These are phyloP conservation scores for Scedosporium minutisporum DNA, from an alignment of 2,329 filamentous ascomycete species.

Conservation along the genomic window DNA sequence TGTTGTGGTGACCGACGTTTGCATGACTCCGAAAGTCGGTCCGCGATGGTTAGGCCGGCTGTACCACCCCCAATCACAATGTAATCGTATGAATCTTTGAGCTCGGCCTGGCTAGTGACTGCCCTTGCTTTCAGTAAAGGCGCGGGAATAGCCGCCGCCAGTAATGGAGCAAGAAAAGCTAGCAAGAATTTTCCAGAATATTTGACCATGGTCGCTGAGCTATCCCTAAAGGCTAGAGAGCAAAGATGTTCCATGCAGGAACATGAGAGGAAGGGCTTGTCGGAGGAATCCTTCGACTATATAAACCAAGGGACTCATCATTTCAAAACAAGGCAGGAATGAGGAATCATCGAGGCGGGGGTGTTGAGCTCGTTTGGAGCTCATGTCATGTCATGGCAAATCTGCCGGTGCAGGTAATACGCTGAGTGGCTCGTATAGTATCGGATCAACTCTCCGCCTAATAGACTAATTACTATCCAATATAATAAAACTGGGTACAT, in stretches of 20 bases:
- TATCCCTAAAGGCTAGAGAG: no score
- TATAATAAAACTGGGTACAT: neutral
- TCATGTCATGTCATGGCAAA: neutral
- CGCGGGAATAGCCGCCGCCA: neutral
- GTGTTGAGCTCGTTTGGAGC: neutral
- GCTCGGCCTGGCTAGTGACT: neutral
- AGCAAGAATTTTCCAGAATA: neutral
- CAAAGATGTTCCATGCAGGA: no score
- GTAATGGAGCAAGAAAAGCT: neutral
- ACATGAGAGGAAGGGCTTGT: no score
- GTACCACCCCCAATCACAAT: conserved; percentile 14
- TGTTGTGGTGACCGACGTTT: neutral
- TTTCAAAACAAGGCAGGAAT: neutral
- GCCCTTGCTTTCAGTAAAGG: neutral
- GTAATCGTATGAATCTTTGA: conserved; percentile 11
- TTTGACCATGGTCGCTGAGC: neutral
- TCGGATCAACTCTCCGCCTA: neutral
- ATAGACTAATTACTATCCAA: no score
- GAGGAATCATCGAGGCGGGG: neutral
- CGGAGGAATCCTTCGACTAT: no score
- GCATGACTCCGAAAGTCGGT: conserved; percentile 10
- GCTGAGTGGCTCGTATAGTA: neutral
- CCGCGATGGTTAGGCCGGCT: conserved; percentile 11
- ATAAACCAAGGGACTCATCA: no score
- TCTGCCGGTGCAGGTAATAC: neutral